phyloP scores from a whole-genome alignment of 352 stramenopile genomes.

The Globisporangium cylindrosporum region DNA sequence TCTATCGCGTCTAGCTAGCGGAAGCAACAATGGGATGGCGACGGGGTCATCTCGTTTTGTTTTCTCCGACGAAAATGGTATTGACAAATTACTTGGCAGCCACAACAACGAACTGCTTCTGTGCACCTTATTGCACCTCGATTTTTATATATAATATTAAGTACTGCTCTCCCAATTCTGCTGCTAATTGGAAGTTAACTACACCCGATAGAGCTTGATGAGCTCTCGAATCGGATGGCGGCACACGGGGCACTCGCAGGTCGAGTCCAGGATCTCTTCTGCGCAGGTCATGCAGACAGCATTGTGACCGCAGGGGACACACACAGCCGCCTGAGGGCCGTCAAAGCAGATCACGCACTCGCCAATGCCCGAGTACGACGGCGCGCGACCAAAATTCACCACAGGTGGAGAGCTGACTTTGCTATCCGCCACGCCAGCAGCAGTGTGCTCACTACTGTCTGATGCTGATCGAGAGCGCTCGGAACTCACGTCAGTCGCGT shows the following conservation, averaged over 20 bases:
- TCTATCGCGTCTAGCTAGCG: constrained; percentile 55
- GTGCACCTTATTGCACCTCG: neutral
- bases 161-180: constrained; percentile 2
- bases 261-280: constrained; percentile 56
- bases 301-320: constrained; percentile 82
- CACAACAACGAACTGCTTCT: neutral
- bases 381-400: constrained; percentile 34
- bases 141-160: constrained; percentile 13
- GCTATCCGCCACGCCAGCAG: neutral
- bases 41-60: neutral
- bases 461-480: neutral
- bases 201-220: constrained; percentile 80
- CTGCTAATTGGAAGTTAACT: constrained; percentile 1
- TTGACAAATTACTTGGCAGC: neutral
- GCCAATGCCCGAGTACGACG: constrained; percentile 43
- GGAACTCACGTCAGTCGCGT: neutral
- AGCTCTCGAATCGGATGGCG: constrained; percentile 62
- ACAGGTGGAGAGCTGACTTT: constrained; percentile 11
- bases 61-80: neutral
- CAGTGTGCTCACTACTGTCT: constrained; percentile 10
- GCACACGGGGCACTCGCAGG: constrained; percentile 71
- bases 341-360: constrained; percentile 85
- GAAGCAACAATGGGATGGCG: neutral
- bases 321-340: constrained; percentile 65
- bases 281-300: constrained; percentile 78